phyloP scores from a whole-genome alignment of 2,329 filamentous ascomycete genomes.

The Paecilomyces variotii region DNA sequence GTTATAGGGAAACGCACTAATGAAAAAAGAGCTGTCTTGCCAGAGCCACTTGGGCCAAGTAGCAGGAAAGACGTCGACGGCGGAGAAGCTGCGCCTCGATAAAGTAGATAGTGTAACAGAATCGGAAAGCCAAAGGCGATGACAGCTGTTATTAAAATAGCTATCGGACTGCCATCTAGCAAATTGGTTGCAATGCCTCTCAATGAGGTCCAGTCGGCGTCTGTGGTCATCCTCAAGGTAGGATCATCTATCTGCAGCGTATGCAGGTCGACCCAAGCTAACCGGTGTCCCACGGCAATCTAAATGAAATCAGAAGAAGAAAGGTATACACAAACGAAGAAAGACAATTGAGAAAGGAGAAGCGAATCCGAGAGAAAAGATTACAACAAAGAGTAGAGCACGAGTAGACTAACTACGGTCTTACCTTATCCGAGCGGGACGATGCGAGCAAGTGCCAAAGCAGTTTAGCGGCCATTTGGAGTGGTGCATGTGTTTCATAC shows the following conservation, averaged over 20 bases:
- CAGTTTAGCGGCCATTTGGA: neutral
- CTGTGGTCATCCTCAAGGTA: conserved; percentile 17
- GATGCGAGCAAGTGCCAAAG: neutral
- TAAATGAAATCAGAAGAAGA: neutral
- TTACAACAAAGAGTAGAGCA: neutral
- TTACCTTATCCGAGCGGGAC: neutral
- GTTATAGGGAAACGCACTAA: conserved; percentile 42
- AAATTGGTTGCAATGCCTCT: conserved; percentile 32
- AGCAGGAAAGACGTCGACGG: conserved; percentile 67
- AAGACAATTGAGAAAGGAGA: neutral
- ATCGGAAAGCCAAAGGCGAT: conserved; percentile 67
- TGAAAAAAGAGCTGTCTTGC: conserved; percentile 84
- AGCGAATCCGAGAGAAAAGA: neutral
- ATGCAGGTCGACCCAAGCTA: neutral
- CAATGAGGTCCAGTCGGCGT: conserved; percentile 30
- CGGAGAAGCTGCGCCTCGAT: conserved; percentile 55
- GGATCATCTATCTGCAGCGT: conserved; percentile 1
- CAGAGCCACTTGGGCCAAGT: conserved; percentile 69
- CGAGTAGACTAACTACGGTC: neutral
- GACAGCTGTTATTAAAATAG: conserved; percentile 58
- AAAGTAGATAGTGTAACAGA: conserved; percentile 67
- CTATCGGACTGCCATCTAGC: conserved; percentile 34
- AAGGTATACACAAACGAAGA: neutral
- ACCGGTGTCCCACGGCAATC: neutral
- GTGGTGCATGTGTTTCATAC: neutral